Conservation (phyloP, 164 flowering plant species). For the Macadamia tetraphylla region DNA sequence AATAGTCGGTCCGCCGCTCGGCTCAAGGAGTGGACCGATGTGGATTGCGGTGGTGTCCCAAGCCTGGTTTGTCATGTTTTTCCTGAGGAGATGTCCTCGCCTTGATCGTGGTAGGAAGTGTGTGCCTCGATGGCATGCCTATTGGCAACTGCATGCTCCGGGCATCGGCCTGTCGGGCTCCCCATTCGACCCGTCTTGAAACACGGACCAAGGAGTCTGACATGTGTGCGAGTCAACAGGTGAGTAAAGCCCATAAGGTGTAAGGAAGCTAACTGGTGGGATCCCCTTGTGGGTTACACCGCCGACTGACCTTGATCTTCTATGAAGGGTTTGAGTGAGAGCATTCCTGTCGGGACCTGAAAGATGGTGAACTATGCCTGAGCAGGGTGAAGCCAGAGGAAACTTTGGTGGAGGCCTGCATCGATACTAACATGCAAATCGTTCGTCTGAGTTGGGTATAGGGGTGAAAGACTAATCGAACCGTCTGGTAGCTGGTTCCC, state of each 20-base stretch:
- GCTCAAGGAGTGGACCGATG: background rate
- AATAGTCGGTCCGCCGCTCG: background rate
- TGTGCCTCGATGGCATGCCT: background rate
- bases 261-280: conserved; percentile 17
- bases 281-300: conserved; percentile 13
- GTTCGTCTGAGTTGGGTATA: conserved; percentile 3
- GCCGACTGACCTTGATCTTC: conserved; percentile 8
- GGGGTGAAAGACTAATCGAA: conserved; percentile 18
- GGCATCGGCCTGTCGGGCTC: background rate
- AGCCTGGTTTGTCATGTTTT: no score
- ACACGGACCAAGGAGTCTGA: conserved; percentile 6
- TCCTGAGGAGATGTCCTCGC: background rate
- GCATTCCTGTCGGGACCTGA: conserved; percentile 3
- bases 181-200: conserved; percentile 5
- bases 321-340: background rate
- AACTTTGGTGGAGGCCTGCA: background rate
- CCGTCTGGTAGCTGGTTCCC: conserved; percentile 19
- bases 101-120: background rate
- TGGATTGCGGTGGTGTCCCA: background rate
- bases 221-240: conserved; percentile 7
- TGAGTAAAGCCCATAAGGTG: conserved; percentile 14
- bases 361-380: conserved; percentile 6
- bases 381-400: background rate
- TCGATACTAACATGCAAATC: background rate
- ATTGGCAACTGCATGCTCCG: background rate